Percentiles rank a stretch among this genome's conserved stretches.
Conservation (phyloP, 148 eudicot species). For the Chenopodium quinoa region DNA sequence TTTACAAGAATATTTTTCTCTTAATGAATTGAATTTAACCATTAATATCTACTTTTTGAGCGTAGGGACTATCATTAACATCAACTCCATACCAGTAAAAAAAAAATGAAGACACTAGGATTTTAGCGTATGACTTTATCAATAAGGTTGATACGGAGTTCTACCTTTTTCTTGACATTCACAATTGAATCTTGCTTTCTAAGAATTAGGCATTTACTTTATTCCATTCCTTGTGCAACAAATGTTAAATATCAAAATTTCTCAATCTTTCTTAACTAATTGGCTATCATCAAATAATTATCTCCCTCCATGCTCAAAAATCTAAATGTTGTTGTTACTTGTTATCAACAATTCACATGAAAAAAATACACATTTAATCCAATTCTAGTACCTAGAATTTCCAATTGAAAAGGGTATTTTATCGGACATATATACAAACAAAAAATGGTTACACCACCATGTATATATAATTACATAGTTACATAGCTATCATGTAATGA, state of each 20-base stretch:
- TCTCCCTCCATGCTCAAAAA: no score
- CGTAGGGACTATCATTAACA: not conserved
- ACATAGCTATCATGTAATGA: not conserved
- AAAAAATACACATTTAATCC: no score
- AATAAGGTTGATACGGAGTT: no score
- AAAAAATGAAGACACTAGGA: not conserved
- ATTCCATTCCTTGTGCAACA: not conserved
- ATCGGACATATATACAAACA: no score
- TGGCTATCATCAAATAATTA: not conserved
- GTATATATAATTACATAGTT: not conserved
- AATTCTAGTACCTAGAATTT: no score
- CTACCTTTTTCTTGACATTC: not conserved
- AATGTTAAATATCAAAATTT: no score
- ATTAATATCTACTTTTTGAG: not conserved
- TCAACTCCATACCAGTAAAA: not conserved
- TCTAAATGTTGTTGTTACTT: no score
- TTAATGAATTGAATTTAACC: no score
- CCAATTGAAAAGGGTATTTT: no score
- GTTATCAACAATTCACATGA: no score
- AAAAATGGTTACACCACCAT: no score
- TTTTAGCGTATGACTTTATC: not conserved
- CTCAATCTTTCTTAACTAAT: no score
- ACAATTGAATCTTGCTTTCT: not conserved
- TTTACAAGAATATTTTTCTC: not conserved
- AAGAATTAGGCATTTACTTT: not conserved